phyloP scores from a whole-genome alignment of 495 filamentous ascomycete genomes.

The Aspergillus cristatus region DNA sequence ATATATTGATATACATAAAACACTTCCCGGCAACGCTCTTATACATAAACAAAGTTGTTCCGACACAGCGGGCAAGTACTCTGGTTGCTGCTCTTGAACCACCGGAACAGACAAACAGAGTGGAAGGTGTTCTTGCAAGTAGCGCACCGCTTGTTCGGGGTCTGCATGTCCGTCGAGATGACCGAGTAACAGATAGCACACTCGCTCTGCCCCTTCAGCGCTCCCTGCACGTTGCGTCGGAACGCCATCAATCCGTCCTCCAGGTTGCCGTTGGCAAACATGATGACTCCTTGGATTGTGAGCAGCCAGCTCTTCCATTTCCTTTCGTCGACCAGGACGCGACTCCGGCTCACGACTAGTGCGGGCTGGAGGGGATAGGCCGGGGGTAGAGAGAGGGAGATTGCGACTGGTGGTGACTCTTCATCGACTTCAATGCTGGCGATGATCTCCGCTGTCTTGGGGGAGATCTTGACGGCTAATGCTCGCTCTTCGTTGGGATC shows the following conservation, averaged over 20 bases:
- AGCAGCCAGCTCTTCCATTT: slow-evolving; percentile 84
- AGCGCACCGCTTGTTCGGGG: slow-evolving; percentile 81
- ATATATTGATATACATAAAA: too few species aligned
- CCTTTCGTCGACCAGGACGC: slow-evolving; percentile 77
- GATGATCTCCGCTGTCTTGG: slow-evolving; percentile 60
- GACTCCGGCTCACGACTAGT: slow-evolving; percentile 63
- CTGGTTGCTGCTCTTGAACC: slow-evolving; percentile 89
- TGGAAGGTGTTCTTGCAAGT: slow-evolving; percentile 97
- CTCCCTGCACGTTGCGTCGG: slow-evolving; percentile 71
- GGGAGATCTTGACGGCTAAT: slow-evolving; percentile 62
- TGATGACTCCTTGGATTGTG: slow-evolving; percentile 85
- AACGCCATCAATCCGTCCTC: slow-evolving; percentile 79
- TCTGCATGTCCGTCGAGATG: slow-evolving; percentile 72
- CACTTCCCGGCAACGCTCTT: not conserved
- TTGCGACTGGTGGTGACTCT: slow-evolving; percentile 63
- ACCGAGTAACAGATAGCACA: slow-evolving; percentile 97
- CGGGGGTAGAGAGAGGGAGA: slow-evolving; percentile 67
- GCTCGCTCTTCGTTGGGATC: slow-evolving; percentile 56
- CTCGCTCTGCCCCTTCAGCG: slow-evolving; percentile 86
- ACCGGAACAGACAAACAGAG: slow-evolving; percentile 78
- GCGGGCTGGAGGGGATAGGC: slow-evolving; percentile 74
- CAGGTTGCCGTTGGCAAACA: slow-evolving; percentile 75
- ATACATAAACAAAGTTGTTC: slow-evolving; percentile 67
- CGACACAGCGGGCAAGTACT: slow-evolving; percentile 85
- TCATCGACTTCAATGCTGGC: slow-evolving; percentile 85